Evolutionary conservation across 768 basidiomycete species (phyloP).

Genomic region (Xerocomus spinulosus): DNA sequence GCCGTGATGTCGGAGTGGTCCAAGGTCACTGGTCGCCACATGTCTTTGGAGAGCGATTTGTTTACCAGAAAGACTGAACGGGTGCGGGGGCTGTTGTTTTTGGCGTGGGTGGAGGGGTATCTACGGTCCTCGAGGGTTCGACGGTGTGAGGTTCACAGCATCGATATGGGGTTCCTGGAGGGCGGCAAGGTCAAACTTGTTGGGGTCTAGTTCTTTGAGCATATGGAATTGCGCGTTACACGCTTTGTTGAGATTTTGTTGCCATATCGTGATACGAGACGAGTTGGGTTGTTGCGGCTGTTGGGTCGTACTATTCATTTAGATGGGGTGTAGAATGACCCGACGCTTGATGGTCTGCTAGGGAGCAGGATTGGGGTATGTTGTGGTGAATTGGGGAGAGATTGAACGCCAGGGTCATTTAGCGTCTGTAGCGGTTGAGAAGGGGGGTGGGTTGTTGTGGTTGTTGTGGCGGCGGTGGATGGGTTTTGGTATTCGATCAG

Average conservation of each 20-base stretch:
- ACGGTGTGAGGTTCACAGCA: not conserved
- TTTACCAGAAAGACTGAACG: not conserved
- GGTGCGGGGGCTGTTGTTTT: not conserved
- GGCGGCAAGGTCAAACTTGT: not conserved
- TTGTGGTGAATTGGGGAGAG: too few species aligned
- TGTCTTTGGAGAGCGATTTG: not conserved
- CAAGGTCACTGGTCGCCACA: not conserved
- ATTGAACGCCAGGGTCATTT: too few species aligned
- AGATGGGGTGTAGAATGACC: too few species aligned
- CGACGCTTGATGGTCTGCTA: too few species aligned
- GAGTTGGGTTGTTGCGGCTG: too few species aligned
- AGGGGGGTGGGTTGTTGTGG: too few species aligned
- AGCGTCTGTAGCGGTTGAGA: too few species aligned
- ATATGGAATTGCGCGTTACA: not conserved
- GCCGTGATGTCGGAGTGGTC: not conserved
- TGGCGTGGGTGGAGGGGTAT: not conserved
- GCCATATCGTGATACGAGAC: too few species aligned
- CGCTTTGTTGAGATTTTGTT: not conserved
- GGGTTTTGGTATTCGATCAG: too few species aligned
- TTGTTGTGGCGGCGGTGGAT: too few species aligned
- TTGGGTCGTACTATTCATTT: too few species aligned
- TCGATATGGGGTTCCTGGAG: conserved; percentile 1
- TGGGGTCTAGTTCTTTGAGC: not conserved
- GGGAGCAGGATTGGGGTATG: too few species aligned
- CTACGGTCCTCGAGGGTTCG: not conserved